A percentile compares a stretch with the other conserved stretches of the same genome.
Conservation (phyloP, 139 green algal species). For the Trebouxia sp. region DNA sequence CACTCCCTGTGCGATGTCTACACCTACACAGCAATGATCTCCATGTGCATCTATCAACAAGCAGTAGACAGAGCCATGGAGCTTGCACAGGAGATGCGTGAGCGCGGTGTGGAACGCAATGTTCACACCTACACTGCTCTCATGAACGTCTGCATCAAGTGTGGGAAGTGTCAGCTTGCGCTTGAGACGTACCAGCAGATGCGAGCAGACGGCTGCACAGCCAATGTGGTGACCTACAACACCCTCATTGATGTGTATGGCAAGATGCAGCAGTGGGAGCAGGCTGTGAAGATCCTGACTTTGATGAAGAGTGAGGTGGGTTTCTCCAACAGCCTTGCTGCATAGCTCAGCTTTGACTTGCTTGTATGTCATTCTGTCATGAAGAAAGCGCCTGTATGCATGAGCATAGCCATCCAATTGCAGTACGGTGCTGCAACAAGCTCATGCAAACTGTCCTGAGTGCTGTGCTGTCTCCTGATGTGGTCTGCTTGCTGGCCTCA, state of each 20-base stretch:
- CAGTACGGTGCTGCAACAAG: no score
- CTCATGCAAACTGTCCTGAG: no score
- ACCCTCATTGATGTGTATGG: conserved; percentile 75
- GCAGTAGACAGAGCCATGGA: conserved; percentile 76
- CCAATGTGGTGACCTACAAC: conserved; percentile 81
- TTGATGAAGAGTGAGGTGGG: conserved; percentile 58
- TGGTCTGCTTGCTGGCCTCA: no score
- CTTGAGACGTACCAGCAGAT: conserved; percentile 77
- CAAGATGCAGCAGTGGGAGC: conserved; percentile 73
- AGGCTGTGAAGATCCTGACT: conserved; percentile 62
- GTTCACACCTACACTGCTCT: conserved; percentile 88
- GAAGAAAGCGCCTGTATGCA: no score
- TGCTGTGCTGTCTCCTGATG: no score
- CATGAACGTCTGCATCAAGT: conserved; percentile 91
- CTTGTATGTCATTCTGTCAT: no score
- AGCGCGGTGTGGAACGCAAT: conserved; percentile 68
- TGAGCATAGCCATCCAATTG: no score
- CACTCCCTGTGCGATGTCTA: conserved; percentile 76
- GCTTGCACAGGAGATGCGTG: conserved; percentile 73
- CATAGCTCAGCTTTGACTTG: no score
- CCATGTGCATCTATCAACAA: conserved; percentile 75
- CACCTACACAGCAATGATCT: conserved; percentile 83
- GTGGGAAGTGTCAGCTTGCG: conserved; percentile 60
- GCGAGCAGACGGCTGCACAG: conserved; percentile 45
- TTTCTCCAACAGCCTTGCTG: neutral